phyloP scores from a whole-genome alignment of 352 stramenopile species.

The Phytopythium aichiense region DNA sequence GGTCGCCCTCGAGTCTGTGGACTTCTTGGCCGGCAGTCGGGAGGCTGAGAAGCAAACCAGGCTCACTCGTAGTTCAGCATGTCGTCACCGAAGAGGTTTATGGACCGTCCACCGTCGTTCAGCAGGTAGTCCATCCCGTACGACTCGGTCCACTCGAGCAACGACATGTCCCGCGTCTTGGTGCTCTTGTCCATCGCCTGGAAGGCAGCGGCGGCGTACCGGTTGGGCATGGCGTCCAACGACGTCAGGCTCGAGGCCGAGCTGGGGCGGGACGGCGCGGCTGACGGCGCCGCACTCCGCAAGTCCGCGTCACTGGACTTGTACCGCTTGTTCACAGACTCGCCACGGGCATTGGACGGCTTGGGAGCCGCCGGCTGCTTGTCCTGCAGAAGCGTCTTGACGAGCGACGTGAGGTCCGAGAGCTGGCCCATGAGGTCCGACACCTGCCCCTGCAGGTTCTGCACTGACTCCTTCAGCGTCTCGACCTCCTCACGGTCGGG shows the following conservation, averaged over 20 bases:
- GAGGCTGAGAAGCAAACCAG: too few species aligned
- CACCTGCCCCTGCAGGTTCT: slow-evolving; percentile 69
- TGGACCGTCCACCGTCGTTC: slow-evolving; percentile 44
- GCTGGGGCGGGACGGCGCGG: slow-evolving; percentile 8
- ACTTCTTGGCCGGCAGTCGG: too few species aligned
- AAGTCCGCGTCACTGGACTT: slow-evolving; percentile 18
- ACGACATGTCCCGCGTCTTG: slow-evolving; percentile 57
- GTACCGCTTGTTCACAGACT: slow-evolving; percentile 42
- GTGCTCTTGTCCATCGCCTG: slow-evolving; percentile 30
- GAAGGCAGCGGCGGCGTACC: neutral
- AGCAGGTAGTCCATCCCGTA: slow-evolving; percentile 81
- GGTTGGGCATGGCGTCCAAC: slow-evolving; percentile 11
- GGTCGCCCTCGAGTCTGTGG: too few species aligned
- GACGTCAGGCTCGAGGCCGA: neutral
- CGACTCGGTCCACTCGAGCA: slow-evolving; percentile 77
- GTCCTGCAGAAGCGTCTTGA: slow-evolving; percentile 70
- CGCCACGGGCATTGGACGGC: neutral
- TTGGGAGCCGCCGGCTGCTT: slow-evolving; percentile 17
- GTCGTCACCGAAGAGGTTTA: slow-evolving; percentile 63
- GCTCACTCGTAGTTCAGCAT: slow-evolving; percentile 52
- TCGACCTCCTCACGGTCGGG: slow-evolving; percentile 77
- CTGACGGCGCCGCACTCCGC: neutral
- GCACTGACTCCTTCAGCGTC: slow-evolving; percentile 66
- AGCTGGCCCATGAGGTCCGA: slow-evolving; percentile 77
- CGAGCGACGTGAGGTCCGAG: slow-evolving; percentile 63